Evolutionary conservation across 768 basidiomycete species (phyloP), one percentile per base, ranked within the genome.

Genomic region (Tricholoma bakamatsutake): DNA sequence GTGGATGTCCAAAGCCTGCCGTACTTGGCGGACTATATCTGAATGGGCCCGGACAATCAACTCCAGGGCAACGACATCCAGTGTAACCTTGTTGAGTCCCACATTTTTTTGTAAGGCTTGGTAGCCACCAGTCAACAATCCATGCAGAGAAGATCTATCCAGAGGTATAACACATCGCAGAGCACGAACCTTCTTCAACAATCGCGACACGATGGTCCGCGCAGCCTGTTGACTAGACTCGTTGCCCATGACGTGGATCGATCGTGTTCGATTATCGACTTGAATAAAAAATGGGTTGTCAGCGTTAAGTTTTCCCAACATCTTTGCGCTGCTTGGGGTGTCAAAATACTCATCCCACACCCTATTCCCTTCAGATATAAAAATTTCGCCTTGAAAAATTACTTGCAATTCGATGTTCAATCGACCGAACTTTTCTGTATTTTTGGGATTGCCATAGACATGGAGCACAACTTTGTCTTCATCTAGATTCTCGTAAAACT

Each of bases 301-400:
- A 8, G 59, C 40, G 57, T 75, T 75, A 18, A 80, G 33, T 27
- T 64, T 62, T n/a, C 73, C 70, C 28, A 83, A 51, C 8, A 67
- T 66, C 24, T 69, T 69, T 18, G 56, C 53, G 39, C 79, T 76
- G 55, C 72, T 75, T n/a, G 69, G 49, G n/a, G 69, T 65, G 13
- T 73, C 69, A 55, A 83, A 75, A 53, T 78, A 79, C 15, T 76
- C 74, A 49, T 80, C 76, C 81, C 82, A 83, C 3, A 76, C 56
- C 1, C 59, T 54, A 18, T 57, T 56, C 0, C 64, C 67, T 3
- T 74, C 71, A 0, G 69, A 65, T 12, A 59, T 59, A 31, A 78
- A 54, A 12, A 74, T 55, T 12, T 71, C 62, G 6, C 81, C 81
- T 5, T 67, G 64, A 21, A 82, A 49, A 12, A 79, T 59, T 0